These are phyloP conservation scores for Leishmania aethiopica DNA, from an alignment of 208 protist genomes.

Conservation along the genomic window DNA sequence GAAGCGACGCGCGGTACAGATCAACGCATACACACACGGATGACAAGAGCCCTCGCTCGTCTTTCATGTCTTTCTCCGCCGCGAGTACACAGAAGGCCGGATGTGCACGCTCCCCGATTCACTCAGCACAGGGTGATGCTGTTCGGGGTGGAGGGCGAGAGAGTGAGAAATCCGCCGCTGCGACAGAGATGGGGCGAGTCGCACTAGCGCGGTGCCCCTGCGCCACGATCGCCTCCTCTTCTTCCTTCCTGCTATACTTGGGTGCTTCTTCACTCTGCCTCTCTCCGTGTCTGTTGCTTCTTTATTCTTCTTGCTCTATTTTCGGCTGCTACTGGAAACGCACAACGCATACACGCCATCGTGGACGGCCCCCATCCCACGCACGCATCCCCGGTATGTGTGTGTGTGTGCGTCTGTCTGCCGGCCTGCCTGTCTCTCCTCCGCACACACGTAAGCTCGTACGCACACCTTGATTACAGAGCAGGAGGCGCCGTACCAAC, in stretches of 20 bases:
- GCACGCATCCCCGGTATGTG: background rate
- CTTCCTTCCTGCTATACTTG: background rate
- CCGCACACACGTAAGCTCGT: background rate
- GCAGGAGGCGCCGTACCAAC: no score
- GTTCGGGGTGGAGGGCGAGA: background rate
- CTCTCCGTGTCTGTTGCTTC: background rate
- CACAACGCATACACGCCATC: background rate
- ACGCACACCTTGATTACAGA: background rate
- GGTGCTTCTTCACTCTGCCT: background rate
- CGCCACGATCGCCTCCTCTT: background rate
- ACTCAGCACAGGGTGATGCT: background rate
- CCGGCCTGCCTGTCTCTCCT: background rate
- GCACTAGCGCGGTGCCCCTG: background rate
- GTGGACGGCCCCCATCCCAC: background rate
- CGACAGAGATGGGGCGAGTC: background rate
- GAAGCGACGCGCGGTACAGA: background rate
- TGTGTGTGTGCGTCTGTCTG: background rate
- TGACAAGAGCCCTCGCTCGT: background rate
- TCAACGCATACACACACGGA: background rate
- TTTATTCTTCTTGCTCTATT: background rate
- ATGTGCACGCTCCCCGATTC: background rate
- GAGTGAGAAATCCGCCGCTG: background rate
- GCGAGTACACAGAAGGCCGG: background rate
- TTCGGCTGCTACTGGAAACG: background rate
- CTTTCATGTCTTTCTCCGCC: background rate